These are phyloP conservation scores for Sistotremastrum niveocremeum DNA, from an alignment of 768 basidiomycete species.

Conservation along the genomic window DNA sequence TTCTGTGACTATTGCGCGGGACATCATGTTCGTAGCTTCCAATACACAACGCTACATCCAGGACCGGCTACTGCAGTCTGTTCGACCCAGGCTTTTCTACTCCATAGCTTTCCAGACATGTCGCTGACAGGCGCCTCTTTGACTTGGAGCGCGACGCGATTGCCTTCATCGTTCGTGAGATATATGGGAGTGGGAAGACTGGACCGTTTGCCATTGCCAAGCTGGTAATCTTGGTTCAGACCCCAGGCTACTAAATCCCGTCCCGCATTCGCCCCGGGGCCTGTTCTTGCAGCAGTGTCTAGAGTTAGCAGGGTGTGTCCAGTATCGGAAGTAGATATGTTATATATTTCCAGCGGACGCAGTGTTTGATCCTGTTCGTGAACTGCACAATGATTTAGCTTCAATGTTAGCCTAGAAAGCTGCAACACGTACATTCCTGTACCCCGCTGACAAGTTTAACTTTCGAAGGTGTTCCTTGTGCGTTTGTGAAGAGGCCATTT, in stretches of 20 bases:
- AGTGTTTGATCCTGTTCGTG: slow-evolving; percentile 48
- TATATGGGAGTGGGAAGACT: slow-evolving; percentile 41
- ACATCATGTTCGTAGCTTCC: slow-evolving; percentile 25
- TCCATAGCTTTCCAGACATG: slow-evolving; percentile 46
- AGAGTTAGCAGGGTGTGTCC: slow-evolving; percentile 69
- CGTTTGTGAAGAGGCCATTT: slow-evolving; percentile 46
- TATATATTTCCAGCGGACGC: slow-evolving; percentile 47
- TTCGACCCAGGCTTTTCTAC: slow-evolving; percentile 44
- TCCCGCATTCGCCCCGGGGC: slow-evolving; percentile 31
- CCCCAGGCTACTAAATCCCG: slow-evolving; percentile 67
- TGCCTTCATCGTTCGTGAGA: slow-evolving; percentile 37
- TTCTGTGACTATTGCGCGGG: too few species aligned
- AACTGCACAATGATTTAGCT: slow-evolving; percentile 27
- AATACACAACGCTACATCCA: slow-evolving; percentile 54
- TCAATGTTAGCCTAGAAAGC: neutral
- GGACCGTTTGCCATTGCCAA: slow-evolving; percentile 60
- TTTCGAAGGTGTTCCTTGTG: slow-evolving; percentile 54
- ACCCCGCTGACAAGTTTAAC: slow-evolving; percentile 75
- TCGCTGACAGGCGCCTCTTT: slow-evolving; percentile 43
- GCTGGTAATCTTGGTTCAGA: slow-evolving; percentile 55
- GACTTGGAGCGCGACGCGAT: slow-evolving; percentile 44
- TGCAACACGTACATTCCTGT: slow-evolving; percentile 55
- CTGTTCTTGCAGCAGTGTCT: slow-evolving; percentile 40
- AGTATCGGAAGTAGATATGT: slow-evolving; percentile 54
- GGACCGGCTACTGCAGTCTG: slow-evolving; percentile 52